phyloP scores from a whole-genome alignment of 1,284 basidiomycete species.

The Coriolopsis trogii region DNA sequence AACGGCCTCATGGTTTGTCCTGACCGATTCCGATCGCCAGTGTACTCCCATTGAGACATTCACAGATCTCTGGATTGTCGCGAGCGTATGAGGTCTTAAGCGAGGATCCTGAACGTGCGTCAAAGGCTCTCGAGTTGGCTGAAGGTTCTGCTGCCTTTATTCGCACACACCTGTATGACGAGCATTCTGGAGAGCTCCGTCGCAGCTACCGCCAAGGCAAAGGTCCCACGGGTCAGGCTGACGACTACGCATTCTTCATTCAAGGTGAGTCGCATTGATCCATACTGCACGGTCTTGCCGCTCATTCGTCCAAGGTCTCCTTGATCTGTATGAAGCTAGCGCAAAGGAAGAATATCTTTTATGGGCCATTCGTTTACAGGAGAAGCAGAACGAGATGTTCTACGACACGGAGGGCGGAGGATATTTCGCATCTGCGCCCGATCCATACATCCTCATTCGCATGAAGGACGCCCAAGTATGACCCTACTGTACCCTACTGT shows the following conservation, averaged over 20 bases:
- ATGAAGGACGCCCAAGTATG: conserved; percentile 43
- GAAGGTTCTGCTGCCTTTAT: conserved; percentile 28
- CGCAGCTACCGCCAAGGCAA: conserved; percentile 32
- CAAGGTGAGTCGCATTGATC: conserved; percentile 32
- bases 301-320: too few species aligned
- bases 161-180: conserved; percentile 23
- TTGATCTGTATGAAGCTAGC: conserved; percentile 45
- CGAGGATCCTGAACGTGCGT: conserved; percentile 4
- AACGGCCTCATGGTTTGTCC: conserved; percentile 46
- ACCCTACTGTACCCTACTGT: neutral
- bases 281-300: too few species aligned
- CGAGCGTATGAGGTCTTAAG: conserved; percentile 26
- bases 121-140: conserved; percentile 23
- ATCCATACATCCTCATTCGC: conserved; percentile 42
- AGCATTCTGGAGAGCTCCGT: conserved; percentile 24
- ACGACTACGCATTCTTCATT: conserved; percentile 36
- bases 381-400: conserved; percentile 45
- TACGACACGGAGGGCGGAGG: conserved; percentile 43
- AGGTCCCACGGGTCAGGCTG: conserved; percentile 30
- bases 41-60: too few species aligned
- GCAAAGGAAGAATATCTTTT: conserved; percentile 37
- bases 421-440: conserved; percentile 44
- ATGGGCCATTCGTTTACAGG: conserved; percentile 42
- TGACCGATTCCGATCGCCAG: neutral
- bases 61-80: conserved; percentile 33